Evolutionary conservation across 2,329 filamentous ascomycete species (phyloP).

Genomic region (Alternaria triticina): DNA sequence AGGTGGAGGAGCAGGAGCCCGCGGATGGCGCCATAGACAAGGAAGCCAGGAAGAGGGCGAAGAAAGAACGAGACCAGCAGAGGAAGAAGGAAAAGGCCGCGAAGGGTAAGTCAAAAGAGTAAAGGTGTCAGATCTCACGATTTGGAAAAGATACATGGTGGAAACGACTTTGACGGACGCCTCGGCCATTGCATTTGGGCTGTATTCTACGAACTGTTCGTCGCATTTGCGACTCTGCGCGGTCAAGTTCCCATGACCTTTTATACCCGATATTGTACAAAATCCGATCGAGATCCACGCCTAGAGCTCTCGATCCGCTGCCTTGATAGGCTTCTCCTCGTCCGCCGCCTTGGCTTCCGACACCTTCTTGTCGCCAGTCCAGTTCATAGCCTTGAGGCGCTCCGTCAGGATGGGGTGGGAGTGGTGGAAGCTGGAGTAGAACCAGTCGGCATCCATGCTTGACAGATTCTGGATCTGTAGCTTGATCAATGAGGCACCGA

Average conservation of each 20-base stretch:
- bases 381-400: slow-evolving; percentile 87
- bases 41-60: slow-evolving; percentile 61
- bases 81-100: slow-evolving; percentile 49
- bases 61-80: slow-evolving; percentile 60
- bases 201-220: slow-evolving; percentile 6
- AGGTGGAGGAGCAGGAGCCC: slow-evolving; percentile 7
- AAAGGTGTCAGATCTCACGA: slow-evolving; percentile 7
- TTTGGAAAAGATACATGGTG: not conserved
- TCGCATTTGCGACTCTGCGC: not conserved
- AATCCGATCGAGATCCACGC: not conserved
- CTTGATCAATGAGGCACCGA: slow-evolving; percentile 90
- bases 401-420: slow-evolving; percentile 96
- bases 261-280: slow-evolving; percentile 1
- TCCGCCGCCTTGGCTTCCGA: slow-evolving; percentile 59
- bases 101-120: slow-evolving; percentile 30
- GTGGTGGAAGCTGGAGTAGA: slow-evolving; percentile 98
- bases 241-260: slow-evolving; percentile 1
- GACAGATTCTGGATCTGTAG: slow-evolving; percentile 98
- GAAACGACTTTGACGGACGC: not conserved
- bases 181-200: not conserved
- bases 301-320: slow-evolving; percentile 78
- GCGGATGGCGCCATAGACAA: slow-evolving; percentile 50
- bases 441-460: slow-evolving; percentile 98
- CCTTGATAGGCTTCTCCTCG: slow-evolving; percentile 68
- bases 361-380: slow-evolving; percentile 71